Conservation (phyloP, 148 eudicot genomes). For the Rhododendron mucronatum region DNA sequence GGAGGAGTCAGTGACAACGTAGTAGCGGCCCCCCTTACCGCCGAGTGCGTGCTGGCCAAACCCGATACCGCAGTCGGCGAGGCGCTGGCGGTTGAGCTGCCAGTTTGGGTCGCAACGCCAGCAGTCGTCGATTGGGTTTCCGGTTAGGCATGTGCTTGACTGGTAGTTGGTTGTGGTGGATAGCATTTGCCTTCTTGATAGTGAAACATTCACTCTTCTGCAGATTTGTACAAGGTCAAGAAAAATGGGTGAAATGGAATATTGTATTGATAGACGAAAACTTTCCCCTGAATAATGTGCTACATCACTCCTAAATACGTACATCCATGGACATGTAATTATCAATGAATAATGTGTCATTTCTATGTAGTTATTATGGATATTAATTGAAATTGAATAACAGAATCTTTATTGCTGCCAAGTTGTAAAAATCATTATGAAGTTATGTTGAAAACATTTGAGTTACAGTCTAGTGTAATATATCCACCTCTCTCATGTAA, state of each 20-base stretch:
- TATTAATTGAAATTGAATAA: neutral
- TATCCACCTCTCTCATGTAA: too few relatives aligned
- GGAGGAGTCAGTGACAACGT: conserved; percentile 72
- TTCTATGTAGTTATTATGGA: neutral
- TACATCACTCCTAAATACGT: too few relatives aligned
- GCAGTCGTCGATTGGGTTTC: conserved; percentile 89
- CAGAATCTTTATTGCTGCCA: neutral
- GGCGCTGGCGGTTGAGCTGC: conserved; percentile 67
- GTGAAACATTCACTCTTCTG: conserved; percentile 68
- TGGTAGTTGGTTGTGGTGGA: conserved; percentile 26
- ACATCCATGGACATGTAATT: too few relatives aligned
- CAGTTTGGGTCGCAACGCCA: conserved; percentile 90
- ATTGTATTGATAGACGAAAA: too few relatives aligned
- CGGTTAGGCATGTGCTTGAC: conserved; percentile 41
- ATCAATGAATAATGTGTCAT: neutral
- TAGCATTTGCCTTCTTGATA: conserved; percentile 54
- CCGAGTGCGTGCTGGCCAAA: conserved; percentile 84
- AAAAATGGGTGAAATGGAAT: neutral
- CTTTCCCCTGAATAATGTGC: neutral
- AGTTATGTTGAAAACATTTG: too few relatives aligned
- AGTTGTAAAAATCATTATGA: neutral
- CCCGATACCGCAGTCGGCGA: conserved; percentile 84
- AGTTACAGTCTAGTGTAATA: too few relatives aligned
- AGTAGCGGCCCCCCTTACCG: conserved; percentile 78
- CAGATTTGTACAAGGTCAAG: neutral